Conservation (phyloP, 306 rosid genomes). For the Castanea sativa region DNA sequence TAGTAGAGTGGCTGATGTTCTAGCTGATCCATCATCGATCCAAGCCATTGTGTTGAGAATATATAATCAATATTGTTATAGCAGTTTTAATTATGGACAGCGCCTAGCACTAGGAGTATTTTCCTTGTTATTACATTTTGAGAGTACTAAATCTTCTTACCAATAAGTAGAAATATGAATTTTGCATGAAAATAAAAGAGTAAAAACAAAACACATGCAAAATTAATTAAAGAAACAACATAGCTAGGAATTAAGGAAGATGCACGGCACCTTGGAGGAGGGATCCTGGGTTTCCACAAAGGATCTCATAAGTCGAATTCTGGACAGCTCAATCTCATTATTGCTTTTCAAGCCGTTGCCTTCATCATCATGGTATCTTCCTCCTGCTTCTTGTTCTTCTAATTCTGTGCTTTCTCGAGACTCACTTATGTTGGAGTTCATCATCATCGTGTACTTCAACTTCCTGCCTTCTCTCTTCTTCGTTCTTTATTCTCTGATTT, state of each 20-base stretch:
- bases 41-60: too few species aligned
- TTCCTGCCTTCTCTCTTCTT: not conserved
- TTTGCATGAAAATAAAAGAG: not conserved
- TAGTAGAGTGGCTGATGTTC: too few species aligned
- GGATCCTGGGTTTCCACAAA: constrained; percentile 25
- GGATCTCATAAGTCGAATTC: constrained; percentile 19
- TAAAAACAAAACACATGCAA: not conserved
- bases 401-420: not conserved
- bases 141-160: not conserved
- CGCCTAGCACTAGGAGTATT: too few species aligned
- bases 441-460: not conserved
- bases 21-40: too few species aligned
- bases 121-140: not conserved
- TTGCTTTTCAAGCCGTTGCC: not conserved
- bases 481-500: not conserved
- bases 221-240: not conserved
- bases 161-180: not conserved
- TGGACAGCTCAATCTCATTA: constrained; percentile 5
- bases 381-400: not conserved
- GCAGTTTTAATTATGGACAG: too few species aligned
- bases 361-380: not conserved
- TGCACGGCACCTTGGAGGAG: constrained; percentile 14
- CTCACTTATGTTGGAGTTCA: not conserved
- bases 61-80: not conserved
- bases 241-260: not conserved